A percentile compares a stretch with the other conserved stretches of the same genome.
These are phyloP conservation scores for Carex cristatella DNA, from an alignment of 176 grass and related monocot species.

Conservation along the genomic window DNA sequence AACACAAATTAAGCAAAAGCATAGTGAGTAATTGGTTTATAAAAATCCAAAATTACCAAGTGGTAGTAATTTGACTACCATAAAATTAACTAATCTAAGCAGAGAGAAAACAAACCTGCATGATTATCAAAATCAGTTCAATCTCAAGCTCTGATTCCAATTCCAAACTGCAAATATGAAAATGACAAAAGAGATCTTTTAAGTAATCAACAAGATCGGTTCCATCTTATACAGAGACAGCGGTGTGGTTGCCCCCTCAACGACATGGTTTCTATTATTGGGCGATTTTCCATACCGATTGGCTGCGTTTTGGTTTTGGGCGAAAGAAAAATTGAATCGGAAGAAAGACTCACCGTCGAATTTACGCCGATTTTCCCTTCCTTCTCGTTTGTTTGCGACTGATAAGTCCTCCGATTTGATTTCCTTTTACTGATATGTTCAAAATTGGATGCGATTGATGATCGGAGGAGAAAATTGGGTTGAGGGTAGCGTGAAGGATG, in stretches of 20 bases:
- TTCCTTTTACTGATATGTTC: not conserved
- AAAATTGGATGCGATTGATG: not conserved
- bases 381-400: not conserved
- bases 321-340: not conserved
- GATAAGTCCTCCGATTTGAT: not conserved
- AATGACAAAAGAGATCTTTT: not conserved
- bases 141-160: not conserved
- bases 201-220: not conserved
- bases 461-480: not conserved
- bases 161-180: not conserved
- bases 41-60: not conserved
- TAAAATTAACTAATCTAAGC: not conserved
- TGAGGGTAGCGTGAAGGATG: not conserved
- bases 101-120: constrained; percentile 14
- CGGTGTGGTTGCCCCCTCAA: no score
- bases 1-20: not conserved
- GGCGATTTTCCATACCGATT: not conserved
- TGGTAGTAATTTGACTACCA: not conserved
- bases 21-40: not conserved
- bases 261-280: not conserved
- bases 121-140: constrained; percentile 11
- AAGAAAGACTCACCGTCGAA: not conserved
- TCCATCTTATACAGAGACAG: no score
- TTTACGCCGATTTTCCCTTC: not conserved
- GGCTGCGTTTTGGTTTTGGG: not conserved